Percentiles rank a stretch among this genome's conserved stretches.
phyloP scores from a whole-genome alignment of 1,139 yeast species.

The Suhomyces anneliseae region DNA sequence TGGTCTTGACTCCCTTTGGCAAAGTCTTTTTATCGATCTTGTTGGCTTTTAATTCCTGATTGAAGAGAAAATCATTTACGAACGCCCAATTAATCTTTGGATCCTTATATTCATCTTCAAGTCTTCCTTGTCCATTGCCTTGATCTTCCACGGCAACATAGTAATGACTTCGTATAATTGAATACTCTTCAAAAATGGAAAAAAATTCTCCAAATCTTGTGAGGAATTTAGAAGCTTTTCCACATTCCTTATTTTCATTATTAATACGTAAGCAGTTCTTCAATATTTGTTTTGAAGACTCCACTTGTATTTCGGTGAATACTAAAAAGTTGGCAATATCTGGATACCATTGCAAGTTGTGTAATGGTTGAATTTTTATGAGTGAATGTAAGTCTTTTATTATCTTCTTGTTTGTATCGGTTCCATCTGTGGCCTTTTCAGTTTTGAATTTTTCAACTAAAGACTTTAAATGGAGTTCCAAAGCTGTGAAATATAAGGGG shows the following conservation, averaged over 20 bases:
- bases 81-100: conserved; percentile 28
- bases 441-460: conserved; percentile 15
- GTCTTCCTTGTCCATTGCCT: conserved; percentile 2
- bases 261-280: conserved; percentile 68
- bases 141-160: conserved; percentile 26
- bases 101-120: conserved; percentile 19
- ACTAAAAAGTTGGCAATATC: conserved; percentile 43
- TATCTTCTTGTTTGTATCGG: conserved; percentile 21
- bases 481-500: conserved; percentile 23
- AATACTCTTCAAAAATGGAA: conserved; percentile 44
- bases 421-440: conserved; percentile 7
- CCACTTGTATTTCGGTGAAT: conserved; percentile 52
- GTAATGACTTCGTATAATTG: conserved; percentile 37
- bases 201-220: conserved; percentile 35
- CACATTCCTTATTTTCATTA: conserved; percentile 62
- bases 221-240: conserved; percentile 46
- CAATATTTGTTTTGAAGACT: conserved; percentile 48
- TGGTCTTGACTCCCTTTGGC: conserved; percentile 25
- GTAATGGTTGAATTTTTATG: conserved; percentile 32
- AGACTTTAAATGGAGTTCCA: conserved; percentile 23
- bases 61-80: conserved; percentile 26
- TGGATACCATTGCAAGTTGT: conserved; percentile 31
- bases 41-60: conserved; percentile 30
- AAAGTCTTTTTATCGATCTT: conserved; percentile 31
- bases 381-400: conserved; percentile 28